Evolutionary conservation across 1,284 basidiomycete genomes (phyloP).

Genomic region (Sporisorium scitamineum): DNA sequence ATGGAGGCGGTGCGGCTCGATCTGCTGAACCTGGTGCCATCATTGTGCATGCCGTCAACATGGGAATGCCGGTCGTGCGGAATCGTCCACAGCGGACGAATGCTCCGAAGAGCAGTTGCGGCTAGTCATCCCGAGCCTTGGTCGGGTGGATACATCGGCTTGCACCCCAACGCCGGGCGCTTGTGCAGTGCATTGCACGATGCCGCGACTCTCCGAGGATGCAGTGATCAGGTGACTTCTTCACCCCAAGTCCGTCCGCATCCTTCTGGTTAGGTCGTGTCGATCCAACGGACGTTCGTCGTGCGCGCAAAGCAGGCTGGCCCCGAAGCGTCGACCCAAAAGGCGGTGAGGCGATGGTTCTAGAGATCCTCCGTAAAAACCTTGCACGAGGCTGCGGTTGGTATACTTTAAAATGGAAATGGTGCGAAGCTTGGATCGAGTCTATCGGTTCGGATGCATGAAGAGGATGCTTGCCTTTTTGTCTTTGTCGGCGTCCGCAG

Average conservation of each 20-base stretch:
- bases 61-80: background rate
- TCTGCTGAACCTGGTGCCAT: background rate
- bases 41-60: background rate
- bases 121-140: background rate
- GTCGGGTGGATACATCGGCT: background rate
- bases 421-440: background rate
- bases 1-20: background rate
- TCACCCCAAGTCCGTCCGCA: background rate
- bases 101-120: background rate
- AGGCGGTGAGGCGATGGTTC: background rate
- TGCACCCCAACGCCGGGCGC: background rate
- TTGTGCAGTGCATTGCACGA: background rate
- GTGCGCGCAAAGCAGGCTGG: background rate
- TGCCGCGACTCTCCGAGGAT: background rate
- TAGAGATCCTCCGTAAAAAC: background rate
- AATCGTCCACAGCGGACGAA: background rate
- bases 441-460: conserved; percentile 17
- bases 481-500: conserved; percentile 62
- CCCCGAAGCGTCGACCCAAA: background rate
- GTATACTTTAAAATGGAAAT: conserved; percentile 19
- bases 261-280: background rate
- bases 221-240: conserved; percentile 4
- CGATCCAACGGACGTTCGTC: background rate
- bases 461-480: conserved; percentile 65
- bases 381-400: background rate